Conservation (phyloP, 768 basidiomycete genomes). For the Exidia glandulosa region DNA sequence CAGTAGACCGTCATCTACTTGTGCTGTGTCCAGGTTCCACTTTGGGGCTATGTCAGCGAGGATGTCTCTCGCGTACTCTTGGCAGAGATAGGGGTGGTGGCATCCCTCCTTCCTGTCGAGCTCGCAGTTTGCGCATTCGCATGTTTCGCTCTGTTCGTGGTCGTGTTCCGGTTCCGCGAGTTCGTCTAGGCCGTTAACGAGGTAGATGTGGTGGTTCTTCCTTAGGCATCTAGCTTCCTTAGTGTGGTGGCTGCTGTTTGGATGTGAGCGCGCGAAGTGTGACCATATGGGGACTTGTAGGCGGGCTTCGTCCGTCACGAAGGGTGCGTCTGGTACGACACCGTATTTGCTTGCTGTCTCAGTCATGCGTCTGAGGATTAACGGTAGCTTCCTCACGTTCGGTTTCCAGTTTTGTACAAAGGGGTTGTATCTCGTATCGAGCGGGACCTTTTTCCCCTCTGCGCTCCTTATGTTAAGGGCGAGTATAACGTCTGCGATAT, state of each 20-base stretch:
- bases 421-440: not conserved
- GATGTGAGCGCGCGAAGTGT: too few species aligned
- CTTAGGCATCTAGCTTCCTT: too few species aligned
- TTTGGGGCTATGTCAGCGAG: not conserved
- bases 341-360: not conserved
- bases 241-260: too few species aligned
- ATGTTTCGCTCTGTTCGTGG: not conserved
- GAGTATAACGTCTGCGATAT: conserved; percentile 13
- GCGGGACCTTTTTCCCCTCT: not conserved
- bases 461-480: not conserved
- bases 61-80: not conserved
- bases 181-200: not conserved
- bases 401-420: not conserved
- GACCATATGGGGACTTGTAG: too few species aligned
- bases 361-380: not conserved
- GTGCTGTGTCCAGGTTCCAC: not conserved
- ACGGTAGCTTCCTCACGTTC: not conserved
- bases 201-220: not conserved
- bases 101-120: not conserved
- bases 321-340: too few species aligned
- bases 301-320: too few species aligned
- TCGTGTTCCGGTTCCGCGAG: not conserved
- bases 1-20: not conserved
- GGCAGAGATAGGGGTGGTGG: not conserved
- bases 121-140: not conserved